Percentiles rank a stretch among this genome's conserved stretches.
phyloP scores from a whole-genome alignment of 2,329 filamentous ascomycete species.

The Colletotrichum navitas region DNA sequence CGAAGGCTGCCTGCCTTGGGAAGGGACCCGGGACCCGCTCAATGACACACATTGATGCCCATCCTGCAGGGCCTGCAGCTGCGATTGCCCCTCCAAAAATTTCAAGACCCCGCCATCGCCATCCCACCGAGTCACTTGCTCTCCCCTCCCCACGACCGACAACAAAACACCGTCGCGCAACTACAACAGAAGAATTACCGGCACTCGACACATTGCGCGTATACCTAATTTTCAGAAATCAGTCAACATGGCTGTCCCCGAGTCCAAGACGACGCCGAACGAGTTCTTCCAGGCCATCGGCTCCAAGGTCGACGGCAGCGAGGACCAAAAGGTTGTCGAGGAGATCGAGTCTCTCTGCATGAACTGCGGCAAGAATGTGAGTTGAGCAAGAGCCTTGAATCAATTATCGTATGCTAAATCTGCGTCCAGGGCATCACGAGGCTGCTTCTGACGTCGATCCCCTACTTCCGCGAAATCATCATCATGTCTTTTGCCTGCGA shows the following conservation, averaged over 20 bases:
- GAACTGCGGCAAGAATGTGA: constrained; percentile 85
- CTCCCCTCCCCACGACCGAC: constrained; percentile 16
- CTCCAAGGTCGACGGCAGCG: constrained; percentile 65
- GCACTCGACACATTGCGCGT: neutral
- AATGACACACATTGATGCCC: constrained; percentile 39
- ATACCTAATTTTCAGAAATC: constrained; percentile 2
- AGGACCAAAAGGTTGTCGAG: constrained; percentile 70
- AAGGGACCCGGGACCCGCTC: constrained; percentile 30
- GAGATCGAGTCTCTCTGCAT: constrained; percentile 86
- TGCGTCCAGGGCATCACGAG: constrained; percentile 79
- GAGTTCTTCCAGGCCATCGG: constrained; percentile 75
- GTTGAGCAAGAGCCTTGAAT: constrained; percentile 44
- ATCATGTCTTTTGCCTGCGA: constrained; percentile 97
- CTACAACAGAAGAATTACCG: neutral
- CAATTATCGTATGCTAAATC: constrained; percentile 36
- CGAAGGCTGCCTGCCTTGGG: constrained; percentile 36
- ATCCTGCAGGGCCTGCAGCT: constrained; percentile 37
- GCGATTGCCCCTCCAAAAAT: constrained; percentile 47
- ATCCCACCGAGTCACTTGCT: constrained; percentile 39
- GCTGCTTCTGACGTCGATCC: constrained; percentile 90
- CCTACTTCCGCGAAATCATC: constrained; percentile 97
- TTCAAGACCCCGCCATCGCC: constrained; percentile 42
- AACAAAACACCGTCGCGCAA: constrained; percentile 31
- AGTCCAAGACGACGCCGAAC: constrained; percentile 55
- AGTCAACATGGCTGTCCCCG: constrained; percentile 58